Conservation (phyloP, 2,329 filamentous ascomycete genomes). For the Talaromyces sp. region DNA sequence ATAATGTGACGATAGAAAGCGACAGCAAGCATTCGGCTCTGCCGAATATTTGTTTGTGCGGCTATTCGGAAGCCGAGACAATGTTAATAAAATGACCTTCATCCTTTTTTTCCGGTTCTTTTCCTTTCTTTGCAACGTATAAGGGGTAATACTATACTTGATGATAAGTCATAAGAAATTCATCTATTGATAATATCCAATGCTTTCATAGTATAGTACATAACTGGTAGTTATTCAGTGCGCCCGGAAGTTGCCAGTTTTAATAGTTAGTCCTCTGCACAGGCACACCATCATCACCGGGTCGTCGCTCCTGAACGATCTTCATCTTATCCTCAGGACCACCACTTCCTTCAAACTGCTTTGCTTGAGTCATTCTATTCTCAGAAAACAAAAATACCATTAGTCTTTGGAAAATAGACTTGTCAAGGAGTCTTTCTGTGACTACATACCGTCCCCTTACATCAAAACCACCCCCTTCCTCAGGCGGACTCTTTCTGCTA, state of each 20-base stretch:
- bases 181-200: background rate
- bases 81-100: background rate
- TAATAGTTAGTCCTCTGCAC: slow-evolving; percentile 13
- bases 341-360: slow-evolving; percentile 32
- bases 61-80: background rate
- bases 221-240: background rate
- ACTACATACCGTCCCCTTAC: slow-evolving; percentile 32
- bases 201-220: background rate
- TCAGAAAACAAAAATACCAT: background rate
- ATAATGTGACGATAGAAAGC: background rate
- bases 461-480: slow-evolving; percentile 38
- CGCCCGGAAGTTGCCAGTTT: background rate
- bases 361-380: slow-evolving; percentile 32
- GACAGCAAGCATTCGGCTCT: background rate
- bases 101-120: too few relatives aligned
- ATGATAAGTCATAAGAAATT: background rate
- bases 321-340: slow-evolving; percentile 34
- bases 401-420: background rate
- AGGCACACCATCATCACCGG: slow-evolving; percentile 15
- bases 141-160: too few relatives aligned
- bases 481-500: slow-evolving; percentile 36
- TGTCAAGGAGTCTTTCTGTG: slow-evolving; percentile 6
- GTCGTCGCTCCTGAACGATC: slow-evolving; percentile 19
- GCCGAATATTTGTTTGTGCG: background rate
- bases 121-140: too few relatives aligned